Conservation (phyloP, 768 basidiomycete genomes). For the Pluteus cervinus region DNA sequence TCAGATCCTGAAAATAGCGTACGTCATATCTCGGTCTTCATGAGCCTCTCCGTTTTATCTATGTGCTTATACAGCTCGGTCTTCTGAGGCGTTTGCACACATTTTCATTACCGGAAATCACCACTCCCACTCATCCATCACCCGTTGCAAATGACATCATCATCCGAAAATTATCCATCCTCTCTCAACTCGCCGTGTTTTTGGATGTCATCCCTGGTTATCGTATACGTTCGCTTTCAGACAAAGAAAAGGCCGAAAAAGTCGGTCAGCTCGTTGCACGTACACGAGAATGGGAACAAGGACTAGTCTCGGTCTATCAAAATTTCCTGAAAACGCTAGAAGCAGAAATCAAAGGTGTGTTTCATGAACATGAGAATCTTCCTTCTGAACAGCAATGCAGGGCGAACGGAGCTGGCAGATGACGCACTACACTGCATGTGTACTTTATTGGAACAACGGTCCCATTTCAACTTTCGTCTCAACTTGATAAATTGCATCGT, state of each 20-base stretch:
- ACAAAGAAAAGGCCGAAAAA: constrained; percentile 87
- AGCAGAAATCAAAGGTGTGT: constrained; percentile 76
- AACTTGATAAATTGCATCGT: constrained; percentile 90
- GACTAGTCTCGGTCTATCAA: constrained; percentile 84
- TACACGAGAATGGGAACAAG: constrained; percentile 94
- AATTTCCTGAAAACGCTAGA: constrained; percentile 82
- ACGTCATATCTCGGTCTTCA: constrained; percentile 21
- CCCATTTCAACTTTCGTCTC: constrained; percentile 94
- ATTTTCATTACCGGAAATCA: constrained; percentile 76
- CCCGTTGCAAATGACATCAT: constrained; percentile 73
- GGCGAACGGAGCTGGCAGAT: constrained; percentile 58
- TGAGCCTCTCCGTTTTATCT: constrained; percentile 1
- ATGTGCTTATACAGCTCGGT: constrained; percentile 54
- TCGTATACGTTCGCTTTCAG: constrained; percentile 87
- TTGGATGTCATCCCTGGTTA: constrained; percentile 96
- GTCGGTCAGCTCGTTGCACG: constrained; percentile 89
- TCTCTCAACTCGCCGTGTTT: constrained; percentile 91
- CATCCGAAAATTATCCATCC: constrained; percentile 81
- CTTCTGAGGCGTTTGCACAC: constrained; percentile 84
- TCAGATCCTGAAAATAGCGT: constrained; percentile 95
- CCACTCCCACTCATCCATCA: constrained; percentile 60
- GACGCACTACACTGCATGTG: constrained; percentile 83
- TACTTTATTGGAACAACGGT: constrained; percentile 71
- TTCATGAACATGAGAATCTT: constrained; percentile 1
- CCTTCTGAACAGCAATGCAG: constrained; percentile 29